Percentiles rank a stretch among this genome's conserved stretches.
Conservation (phyloP, 257 asterid genomes). For the Echium plantagineum region DNA sequence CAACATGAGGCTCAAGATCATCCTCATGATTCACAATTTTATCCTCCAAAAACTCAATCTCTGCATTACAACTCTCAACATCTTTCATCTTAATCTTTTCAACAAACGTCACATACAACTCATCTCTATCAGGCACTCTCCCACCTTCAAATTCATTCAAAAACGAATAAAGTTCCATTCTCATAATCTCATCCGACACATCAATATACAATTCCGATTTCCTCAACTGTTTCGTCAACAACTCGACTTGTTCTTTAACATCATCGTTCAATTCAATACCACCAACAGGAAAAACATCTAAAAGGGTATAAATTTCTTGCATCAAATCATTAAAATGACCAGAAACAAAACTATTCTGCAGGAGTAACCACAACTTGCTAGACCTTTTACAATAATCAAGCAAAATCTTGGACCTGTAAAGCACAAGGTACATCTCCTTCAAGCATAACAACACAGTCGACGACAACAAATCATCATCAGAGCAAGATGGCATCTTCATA, state of each 20-base stretch:
- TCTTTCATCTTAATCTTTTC: slow-evolving; percentile 45
- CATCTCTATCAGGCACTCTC: slow-evolving; percentile 33
- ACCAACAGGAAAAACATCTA: slow-evolving; percentile 67
- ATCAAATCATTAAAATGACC: slow-evolving; percentile 79
- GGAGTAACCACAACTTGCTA: slow-evolving; percentile 80
- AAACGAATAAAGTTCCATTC: slow-evolving; percentile 52
- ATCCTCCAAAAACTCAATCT: slow-evolving; percentile 85
- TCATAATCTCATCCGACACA: slow-evolving; percentile 41
- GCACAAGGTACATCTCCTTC: slow-evolving; percentile 86
- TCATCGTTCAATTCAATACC: slow-evolving; percentile 38
- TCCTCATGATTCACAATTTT: slow-evolving; percentile 76
- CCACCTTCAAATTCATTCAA: slow-evolving; percentile 68
- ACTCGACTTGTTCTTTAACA: slow-evolving; percentile 55
- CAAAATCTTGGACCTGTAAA: slow-evolving; percentile 69
- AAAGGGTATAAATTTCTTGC: slow-evolving; percentile 70
- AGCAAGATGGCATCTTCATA: slow-evolving; percentile 8
- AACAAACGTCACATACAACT: slow-evolving; percentile 37
- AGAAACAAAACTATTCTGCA: slow-evolving; percentile 59
- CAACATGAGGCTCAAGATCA: slow-evolving; percentile 63
- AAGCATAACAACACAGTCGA: slow-evolving; percentile 56
- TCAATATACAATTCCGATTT: slow-evolving; percentile 44
- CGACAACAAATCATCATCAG: too few species aligned
- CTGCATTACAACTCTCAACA: slow-evolving; percentile 46
- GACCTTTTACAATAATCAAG: slow-evolving; percentile 62
- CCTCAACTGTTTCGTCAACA: slow-evolving; percentile 53